phyloP scores from a whole-genome alignment of 495 filamentous ascomycete species.

The Penicillium fimorum region DNA sequence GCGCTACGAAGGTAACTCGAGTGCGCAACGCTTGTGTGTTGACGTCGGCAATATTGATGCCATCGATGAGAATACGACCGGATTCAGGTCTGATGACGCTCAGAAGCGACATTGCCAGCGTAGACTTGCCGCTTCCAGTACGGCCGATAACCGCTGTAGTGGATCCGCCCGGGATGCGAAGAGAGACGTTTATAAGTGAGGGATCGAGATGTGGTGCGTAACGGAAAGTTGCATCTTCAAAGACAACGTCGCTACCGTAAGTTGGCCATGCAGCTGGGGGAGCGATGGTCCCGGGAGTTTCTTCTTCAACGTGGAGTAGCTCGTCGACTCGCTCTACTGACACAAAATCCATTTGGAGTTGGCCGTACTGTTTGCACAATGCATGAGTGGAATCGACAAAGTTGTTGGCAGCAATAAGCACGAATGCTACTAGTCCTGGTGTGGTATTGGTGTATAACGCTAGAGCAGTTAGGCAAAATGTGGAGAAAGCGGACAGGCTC shows the following conservation, averaged over 20 bases:
- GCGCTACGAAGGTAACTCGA: slow-evolving; percentile 61
- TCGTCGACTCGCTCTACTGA: slow-evolving; percentile 83
- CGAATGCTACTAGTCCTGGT: slow-evolving; percentile 73
- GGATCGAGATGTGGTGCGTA: slow-evolving; percentile 76
- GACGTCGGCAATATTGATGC: slow-evolving; percentile 58
- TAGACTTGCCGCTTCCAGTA: slow-evolving; percentile 67
- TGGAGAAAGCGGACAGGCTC: slow-evolving; percentile 64
- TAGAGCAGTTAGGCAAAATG: slow-evolving; percentile 66
- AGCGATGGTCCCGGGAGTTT: slow-evolving; percentile 59
- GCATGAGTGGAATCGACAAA: slow-evolving; percentile 66
- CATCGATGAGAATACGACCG: slow-evolving; percentile 59
- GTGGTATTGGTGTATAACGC: slow-evolving; percentile 68
- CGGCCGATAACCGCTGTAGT: slow-evolving; percentile 65
- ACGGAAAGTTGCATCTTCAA: slow-evolving; percentile 71
- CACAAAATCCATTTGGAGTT: slow-evolving; percentile 86
- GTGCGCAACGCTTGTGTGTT: slow-evolving; percentile 58
- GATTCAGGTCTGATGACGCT: slow-evolving; percentile 52
- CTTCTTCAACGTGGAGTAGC: slow-evolving; percentile 69
- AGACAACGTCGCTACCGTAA: slow-evolving; percentile 65
- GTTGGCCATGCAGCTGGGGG: slow-evolving; percentile 77
- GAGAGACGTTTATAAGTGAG: slow-evolving; percentile 59
- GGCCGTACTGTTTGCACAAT: slow-evolving; percentile 72
- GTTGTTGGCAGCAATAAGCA: slow-evolving; percentile 46
- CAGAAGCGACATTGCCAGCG: slow-evolving; percentile 61
- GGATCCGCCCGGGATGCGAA: slow-evolving; percentile 69